Evolutionary conservation across 1,139 yeast species (phyloP).

Genomic region (Yamadazyma triangularis): DNA sequence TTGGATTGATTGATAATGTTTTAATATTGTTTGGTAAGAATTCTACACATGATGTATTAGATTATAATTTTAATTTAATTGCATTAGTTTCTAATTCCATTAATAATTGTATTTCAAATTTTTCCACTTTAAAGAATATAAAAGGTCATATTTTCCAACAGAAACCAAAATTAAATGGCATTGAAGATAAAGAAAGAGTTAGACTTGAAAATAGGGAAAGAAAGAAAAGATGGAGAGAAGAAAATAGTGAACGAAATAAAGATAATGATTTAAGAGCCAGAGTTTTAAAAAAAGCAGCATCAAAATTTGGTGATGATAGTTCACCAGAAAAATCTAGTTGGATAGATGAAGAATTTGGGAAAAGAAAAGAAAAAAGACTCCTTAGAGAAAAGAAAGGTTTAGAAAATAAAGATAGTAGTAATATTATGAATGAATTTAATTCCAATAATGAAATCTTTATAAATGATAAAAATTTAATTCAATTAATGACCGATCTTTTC

Average conservation of each 20-base stretch:
- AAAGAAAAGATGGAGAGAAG: slow-evolving; percentile 88
- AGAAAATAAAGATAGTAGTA: slow-evolving; percentile 3
- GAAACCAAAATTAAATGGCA: slow-evolving; percentile 25
- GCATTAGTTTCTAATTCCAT: slow-evolving; percentile 27
- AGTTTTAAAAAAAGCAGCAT: slow-evolving; percentile 66
- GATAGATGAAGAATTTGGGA: slow-evolving; percentile 71
- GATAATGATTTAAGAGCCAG: slow-evolving; percentile 83
- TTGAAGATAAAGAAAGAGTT: slow-evolving; percentile 51
- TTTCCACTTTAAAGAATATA: slow-evolving; percentile 14
- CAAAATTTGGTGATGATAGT: slow-evolving; percentile 59
- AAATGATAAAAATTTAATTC: slow-evolving; percentile 13
- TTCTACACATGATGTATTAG: slow-evolving; percentile 7
- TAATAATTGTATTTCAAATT: slow-evolving; percentile 25
- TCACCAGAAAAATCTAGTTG: slow-evolving; percentile 57
- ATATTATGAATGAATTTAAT: slow-evolving; percentile 2
- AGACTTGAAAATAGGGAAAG: slow-evolving; percentile 76
- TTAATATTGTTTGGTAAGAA: slow-evolving; percentile 11
- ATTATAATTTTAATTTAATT: slow-evolving; percentile 16
- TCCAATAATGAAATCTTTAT: slow-evolving; percentile 10
- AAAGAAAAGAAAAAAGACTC: slow-evolving; percentile 58
- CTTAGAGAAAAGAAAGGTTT: slow-evolving; percentile 26
- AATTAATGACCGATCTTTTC: slow-evolving; percentile 31
- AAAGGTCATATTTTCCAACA: slow-evolving; percentile 16
- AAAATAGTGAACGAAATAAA: slow-evolving; percentile 74
- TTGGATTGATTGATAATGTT: slow-evolving; percentile 12